These are phyloP conservation scores for Chalciporus piperatus DNA, from an alignment of 768 basidiomycete genomes.

Conservation along the genomic window DNA sequence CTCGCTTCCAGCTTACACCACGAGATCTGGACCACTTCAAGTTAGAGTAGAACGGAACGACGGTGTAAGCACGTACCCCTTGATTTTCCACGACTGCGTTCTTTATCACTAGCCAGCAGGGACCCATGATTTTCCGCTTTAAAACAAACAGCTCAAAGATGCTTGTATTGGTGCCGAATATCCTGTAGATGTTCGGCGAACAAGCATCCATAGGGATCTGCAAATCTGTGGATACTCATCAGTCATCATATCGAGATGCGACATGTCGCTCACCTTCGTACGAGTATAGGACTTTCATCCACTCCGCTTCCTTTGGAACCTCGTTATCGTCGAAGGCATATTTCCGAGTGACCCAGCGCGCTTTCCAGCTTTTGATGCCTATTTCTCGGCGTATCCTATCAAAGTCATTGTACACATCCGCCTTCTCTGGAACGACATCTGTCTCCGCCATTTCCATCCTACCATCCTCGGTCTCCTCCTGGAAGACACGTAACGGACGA, in stretches of 20 bases:
- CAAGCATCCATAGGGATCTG: conserved; percentile 68
- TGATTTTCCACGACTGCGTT: conserved; percentile 71
- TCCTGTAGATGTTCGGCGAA: conserved; percentile 80
- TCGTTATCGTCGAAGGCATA: conserved; percentile 84
- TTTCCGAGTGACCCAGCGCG: conserved; percentile 82
- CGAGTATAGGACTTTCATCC: conserved; percentile 92
- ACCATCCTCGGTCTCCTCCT: conserved; percentile 31
- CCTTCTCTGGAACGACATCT: conserved; percentile 64
- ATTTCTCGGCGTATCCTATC: conserved; percentile 70
- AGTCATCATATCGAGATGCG: not conserved
- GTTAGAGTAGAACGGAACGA: not conserved
- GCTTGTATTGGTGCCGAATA: conserved; percentile 89
- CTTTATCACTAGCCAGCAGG: conserved; percentile 92
- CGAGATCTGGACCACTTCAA: conserved; percentile 59
- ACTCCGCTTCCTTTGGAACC: conserved; percentile 79
- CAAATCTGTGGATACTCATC: conserved; percentile 15
- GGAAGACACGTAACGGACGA: conserved; percentile 55
- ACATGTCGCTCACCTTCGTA: conserved; percentile 64
- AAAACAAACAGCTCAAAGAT: conserved; percentile 92
- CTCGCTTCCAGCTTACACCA: conserved; percentile 96
- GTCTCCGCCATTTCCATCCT: conserved; percentile 52
- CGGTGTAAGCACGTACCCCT: conserved; percentile 52
- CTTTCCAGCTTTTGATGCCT: conserved; percentile 73
- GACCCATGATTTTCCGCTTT: conserved; percentile 98
- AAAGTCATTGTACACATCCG: conserved; percentile 82